Conservation (phyloP, 768 basidiomycete genomes). For the Tricholoma terreum region DNA sequence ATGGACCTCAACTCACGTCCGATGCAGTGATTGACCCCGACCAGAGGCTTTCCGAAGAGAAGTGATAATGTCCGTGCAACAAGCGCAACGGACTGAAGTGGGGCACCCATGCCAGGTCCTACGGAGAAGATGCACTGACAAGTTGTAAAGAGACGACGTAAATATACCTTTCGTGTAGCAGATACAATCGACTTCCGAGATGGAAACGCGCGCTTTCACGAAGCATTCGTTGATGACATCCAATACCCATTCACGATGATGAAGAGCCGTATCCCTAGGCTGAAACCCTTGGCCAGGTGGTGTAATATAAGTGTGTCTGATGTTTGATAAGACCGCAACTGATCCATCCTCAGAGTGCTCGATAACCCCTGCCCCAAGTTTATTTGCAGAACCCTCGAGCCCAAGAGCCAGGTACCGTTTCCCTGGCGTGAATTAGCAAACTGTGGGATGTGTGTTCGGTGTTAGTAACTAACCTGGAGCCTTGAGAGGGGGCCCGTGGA, state of each 20-base stretch:
- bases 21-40: conserved; percentile 99
- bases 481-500: conserved; percentile 26
- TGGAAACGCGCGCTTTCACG: conserved; percentile 58
- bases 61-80: conserved; percentile 90
- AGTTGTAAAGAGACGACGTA: neutral
- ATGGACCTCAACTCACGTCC: conserved; percentile 65
- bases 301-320: conserved; percentile 98
- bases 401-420: conserved; percentile 84
- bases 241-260: conserved; percentile 92
- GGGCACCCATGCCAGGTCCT: conserved; percentile 99
- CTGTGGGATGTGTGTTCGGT: neutral
- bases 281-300: conserved; percentile 98
- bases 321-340: conserved; percentile 80
- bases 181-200: conserved; percentile 88
- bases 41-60: conserved; percentile 84
- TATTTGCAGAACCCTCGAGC: conserved; percentile 97
- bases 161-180: conserved; percentile 91
- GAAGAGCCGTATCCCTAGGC: conserved; percentile 91
- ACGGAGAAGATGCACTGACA: neutral
- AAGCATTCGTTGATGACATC: conserved; percentile 79
- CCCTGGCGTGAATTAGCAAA: conserved; percentile 37
- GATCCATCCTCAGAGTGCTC: conserved; percentile 74
- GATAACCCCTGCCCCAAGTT: conserved; percentile 92
- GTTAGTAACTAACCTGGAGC: conserved; percentile 30
- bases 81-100: conserved; percentile 90